Base-by-base conservation (phyloP, 345 rosid genomes). In the Zanthoxylum bungeanum region DNA sequence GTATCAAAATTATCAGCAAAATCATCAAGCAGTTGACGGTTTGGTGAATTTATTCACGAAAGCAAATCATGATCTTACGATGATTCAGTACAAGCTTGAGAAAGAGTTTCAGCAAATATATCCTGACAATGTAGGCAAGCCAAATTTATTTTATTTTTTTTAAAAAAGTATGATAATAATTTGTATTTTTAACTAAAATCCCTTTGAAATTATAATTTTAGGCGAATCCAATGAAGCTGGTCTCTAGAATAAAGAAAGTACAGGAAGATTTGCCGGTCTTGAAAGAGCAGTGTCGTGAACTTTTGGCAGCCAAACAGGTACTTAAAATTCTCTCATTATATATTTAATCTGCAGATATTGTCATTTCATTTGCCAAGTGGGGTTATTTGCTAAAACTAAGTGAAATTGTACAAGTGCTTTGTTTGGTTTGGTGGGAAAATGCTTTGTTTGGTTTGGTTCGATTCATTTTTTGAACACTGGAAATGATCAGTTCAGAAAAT, bases 231-330 rank as follows among this genome's bases (percentile, higher is more conserved):
- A 83, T 84, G 85, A 88, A 90, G 85, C 82, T 92, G 71, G 85
- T 84, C 65, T 82, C 80, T 44, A 84, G 97, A n/a, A 84, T 91
- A 37, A 87, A 91, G 88, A 93, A 91, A 80, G 47, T 91, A 4
- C 91, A 85, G 76, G 97, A 87, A 24, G 97, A 92, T 22, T 71
- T 92, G 22, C 68, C 85, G 6, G 42, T 49, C 9, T 75, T 92
- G 70, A 87, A 85, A 76, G 89, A 87, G 67, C 95, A 92, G 67
- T 94, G 97, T 80, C 88, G 85, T 5, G 89, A 89, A 71, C 97
- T 94, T 59, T 83, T 94, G 27, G 84, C 89, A 0, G 97, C 97
- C 64, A 94, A 94, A 68, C 97, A 93, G 96, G 98, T 93, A 53
- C n/a, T 19, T 1, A 24, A 52, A n/a, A n/a, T n/a, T n/a, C n/a